Percentiles rank a stretch among this genome's conserved stretches.
phyloP scores from a whole-genome alignment of 768 basidiomycete genomes.

The Amanita inopinata region DNA sequence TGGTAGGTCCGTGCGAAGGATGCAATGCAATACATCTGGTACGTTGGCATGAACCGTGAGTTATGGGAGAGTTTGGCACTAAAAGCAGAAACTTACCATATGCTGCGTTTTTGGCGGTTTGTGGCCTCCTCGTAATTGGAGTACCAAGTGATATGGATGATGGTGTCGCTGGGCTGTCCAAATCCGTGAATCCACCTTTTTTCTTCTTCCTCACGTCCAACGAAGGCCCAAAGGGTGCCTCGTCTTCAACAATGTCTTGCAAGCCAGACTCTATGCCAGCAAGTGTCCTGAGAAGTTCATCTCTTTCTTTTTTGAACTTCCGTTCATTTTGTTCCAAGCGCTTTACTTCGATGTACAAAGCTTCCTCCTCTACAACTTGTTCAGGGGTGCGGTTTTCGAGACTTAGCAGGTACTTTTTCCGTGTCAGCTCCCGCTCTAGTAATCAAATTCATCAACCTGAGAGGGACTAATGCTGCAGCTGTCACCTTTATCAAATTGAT shows the following conservation, averaged over 20 bases:
- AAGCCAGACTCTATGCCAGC: constrained; percentile 85
- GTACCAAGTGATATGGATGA: constrained; percentile 22
- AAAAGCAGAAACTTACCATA: constrained; percentile 33
- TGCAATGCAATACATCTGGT: constrained; percentile 63
- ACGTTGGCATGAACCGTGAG: neutral
- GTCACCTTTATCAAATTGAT: constrained; percentile 83
- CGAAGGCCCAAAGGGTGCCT: constrained; percentile 36
- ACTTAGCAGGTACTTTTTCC: constrained; percentile 79
- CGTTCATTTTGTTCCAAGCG: constrained; percentile 91
- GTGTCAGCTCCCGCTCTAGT: constrained; percentile 74
- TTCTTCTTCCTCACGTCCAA: constrained; percentile 54
- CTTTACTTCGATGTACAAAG: constrained; percentile 86
- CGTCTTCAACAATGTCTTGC: constrained; percentile 64
- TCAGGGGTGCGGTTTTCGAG: constrained; percentile 84
- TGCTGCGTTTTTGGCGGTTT: constrained; percentile 45
- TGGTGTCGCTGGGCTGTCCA: constrained; percentile 43
- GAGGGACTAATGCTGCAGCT: neutral
- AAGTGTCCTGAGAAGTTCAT: constrained; percentile 75
- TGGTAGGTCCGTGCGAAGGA: constrained; percentile 55
- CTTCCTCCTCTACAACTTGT: constrained; percentile 92
- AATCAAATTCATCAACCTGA: constrained; percentile 4
- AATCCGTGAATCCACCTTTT: constrained; percentile 31
- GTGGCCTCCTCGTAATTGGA: constrained; percentile 30
- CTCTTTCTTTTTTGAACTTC: constrained; percentile 78
- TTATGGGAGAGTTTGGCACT: neutral